Percentiles rank a stretch among this genome's conserved stretches.
These are phyloP conservation scores for Xerocomellus intermedius DNA, from an alignment of 768 basidiomycete genomes.

Conservation along the genomic window DNA sequence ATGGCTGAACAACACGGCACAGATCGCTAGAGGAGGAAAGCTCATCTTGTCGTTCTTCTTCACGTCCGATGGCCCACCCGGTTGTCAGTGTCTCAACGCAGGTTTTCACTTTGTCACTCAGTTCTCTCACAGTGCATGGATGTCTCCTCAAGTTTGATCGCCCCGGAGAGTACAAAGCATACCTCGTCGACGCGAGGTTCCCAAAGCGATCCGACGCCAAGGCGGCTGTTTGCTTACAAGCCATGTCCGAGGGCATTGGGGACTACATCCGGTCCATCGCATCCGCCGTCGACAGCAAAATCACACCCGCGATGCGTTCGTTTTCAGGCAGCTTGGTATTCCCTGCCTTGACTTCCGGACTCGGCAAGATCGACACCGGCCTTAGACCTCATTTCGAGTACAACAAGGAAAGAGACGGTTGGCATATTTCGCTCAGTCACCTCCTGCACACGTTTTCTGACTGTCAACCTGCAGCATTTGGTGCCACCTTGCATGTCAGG, in stretches of 20 bases:
- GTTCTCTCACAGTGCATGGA: slow-evolving; percentile 48
- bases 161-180: slow-evolving; percentile 52
- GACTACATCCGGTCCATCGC: slow-evolving; percentile 50
- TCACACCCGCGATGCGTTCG: slow-evolving; percentile 45
- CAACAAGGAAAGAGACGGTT: slow-evolving; percentile 52
- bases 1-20: slow-evolving; percentile 52
- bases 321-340: slow-evolving; percentile 46
- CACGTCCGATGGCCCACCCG: slow-evolving; percentile 39
- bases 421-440: slow-evolving; percentile 3
- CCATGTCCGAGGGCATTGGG: slow-evolving; percentile 61
- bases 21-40: slow-evolving; percentile 51
- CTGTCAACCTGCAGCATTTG: slow-evolving; percentile 44
- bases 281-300: slow-evolving; percentile 41
- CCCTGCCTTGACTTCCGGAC: slow-evolving; percentile 46
- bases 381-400: slow-evolving; percentile 42
- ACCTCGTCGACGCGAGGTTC: slow-evolving; percentile 63
- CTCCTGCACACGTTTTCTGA: not conserved
- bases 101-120: slow-evolving; percentile 3
- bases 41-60: slow-evolving; percentile 45
- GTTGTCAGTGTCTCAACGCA: slow-evolving; percentile 40
- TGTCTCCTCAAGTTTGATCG: slow-evolving; percentile 60
- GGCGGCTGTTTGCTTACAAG: slow-evolving; percentile 61
- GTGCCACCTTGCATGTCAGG: slow-evolving; percentile 48
- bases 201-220: slow-evolving; percentile 64
- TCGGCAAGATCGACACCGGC: slow-evolving; percentile 39